A percentile compares a stretch with the other conserved stretches of the same genome.
Conservation (phyloP, 2,329 filamentous ascomycete species). For the Hymenoscyphus infarciens region DNA sequence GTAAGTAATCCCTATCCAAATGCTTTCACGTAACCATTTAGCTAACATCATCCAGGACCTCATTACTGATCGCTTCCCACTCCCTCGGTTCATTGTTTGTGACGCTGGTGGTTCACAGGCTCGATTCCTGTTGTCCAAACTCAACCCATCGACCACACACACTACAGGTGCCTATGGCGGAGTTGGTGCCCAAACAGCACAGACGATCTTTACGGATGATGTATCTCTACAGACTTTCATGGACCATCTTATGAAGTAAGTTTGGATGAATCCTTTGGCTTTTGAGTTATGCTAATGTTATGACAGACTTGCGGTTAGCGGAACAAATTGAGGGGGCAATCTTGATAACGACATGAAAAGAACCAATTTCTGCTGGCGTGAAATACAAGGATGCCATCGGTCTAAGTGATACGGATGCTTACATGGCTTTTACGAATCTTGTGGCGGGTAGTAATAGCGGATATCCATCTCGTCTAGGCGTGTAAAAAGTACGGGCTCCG, state of each 20-base stretch:
- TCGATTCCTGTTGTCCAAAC: conserved; percentile 92
- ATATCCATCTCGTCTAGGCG: background rate
- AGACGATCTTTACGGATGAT: conserved; percentile 99
- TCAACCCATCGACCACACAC: conserved; percentile 96
- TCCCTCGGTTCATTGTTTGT: conserved; percentile 96
- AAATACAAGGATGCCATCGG: background rate
- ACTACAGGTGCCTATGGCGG: conserved; percentile 90
- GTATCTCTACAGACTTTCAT: conserved; percentile 98
- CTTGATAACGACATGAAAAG: background rate
- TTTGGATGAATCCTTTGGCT: conserved; percentile 22
- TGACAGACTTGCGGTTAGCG: conserved; percentile 45
- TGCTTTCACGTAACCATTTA: background rate
- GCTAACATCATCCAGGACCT: conserved; percentile 62
- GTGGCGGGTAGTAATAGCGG: conserved; percentile 4
- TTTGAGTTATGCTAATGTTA: conserved; percentile 16
- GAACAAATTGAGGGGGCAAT: conserved; percentile 6
- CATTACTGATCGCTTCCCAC: conserved; percentile 95
- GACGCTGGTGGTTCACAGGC: conserved; percentile 98
- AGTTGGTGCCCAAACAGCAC: conserved; percentile 77
- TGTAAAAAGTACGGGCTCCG: background rate
- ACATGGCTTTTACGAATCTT: background rate
- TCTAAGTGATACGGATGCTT: background rate
- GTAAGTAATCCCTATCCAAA: conserved; percentile 47
- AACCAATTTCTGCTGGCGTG: conserved; percentile 3
- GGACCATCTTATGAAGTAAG: conserved; percentile 99